Evolutionary conservation across 805 yeast genomes (phyloP), one percentile per base, ranked within the genome.

Genomic region (Kurtzmaniella fragi): DNA sequence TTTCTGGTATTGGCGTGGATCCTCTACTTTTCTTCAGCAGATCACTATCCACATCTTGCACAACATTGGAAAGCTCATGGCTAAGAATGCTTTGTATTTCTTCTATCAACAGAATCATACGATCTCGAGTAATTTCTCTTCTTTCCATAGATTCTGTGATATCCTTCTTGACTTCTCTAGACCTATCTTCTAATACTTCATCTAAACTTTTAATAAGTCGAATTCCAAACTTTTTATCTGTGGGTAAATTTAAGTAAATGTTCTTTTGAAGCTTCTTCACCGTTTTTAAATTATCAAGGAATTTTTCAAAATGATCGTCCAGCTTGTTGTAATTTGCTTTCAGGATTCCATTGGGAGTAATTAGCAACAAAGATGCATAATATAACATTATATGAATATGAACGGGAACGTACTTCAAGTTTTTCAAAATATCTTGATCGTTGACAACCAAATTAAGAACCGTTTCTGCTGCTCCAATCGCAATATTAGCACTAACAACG

Each of bases 331-430:
- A 5, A 20, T 20, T 20, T 5, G 25, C 5, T 28, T 43, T 47
- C 5, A 61, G 48, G 25, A 61, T 56, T 3, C 52, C 42, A 0
- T 75, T 77, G 2, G 80, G 75, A 41, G 73, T 72, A 29, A 80
- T 56, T 5, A 80, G 57, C 23, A 80, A 56, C 38, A 80, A 56
- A 0, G 82, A 80, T 2, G 87, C 83, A 47, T 80, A 81, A 51
- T 80, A 82, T 10, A 80, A 58, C 86, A 82, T 81, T 37, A 82
- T 71, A 52, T 80, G 85, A 31, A 82, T 77, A 53, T 82, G 87
- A n/a, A 80, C 75, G 0, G 89, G 89, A 15, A 80, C 82, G 48
- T 77, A 82, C 48, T 70, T 71, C 42, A 82, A 60, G 34, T 78
- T 76, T 7, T 69, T 62, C 20, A 71, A 54, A 27, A 82, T 77